phyloP scores from a whole-genome alignment of 306 rosid genomes.

The Cucurbita pepo region DNA sequence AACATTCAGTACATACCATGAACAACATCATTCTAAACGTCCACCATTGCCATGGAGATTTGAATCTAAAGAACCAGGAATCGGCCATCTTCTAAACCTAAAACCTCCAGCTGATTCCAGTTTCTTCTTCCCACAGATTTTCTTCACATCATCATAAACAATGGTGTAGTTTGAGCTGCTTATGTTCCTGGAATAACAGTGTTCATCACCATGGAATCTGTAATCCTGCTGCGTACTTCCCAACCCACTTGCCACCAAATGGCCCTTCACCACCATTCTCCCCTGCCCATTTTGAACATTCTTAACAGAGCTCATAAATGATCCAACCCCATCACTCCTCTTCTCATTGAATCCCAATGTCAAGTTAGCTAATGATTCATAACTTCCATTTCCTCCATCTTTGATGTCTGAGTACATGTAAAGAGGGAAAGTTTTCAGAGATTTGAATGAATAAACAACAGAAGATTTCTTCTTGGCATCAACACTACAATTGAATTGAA shows the following conservation, averaged over 20 bases:
- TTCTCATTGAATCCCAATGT: conserved; percentile 45
- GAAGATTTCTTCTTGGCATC: conserved; percentile 17
- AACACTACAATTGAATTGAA: conserved; percentile 31
- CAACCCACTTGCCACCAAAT: conserved; percentile 38
- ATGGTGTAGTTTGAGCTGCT: conserved; percentile 69
- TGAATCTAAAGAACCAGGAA: conserved; percentile 11
- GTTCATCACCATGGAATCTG: conserved; percentile 18
- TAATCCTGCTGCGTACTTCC: conserved; percentile 66
- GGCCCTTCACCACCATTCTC: conserved; percentile 28
- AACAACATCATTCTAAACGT: background rate
- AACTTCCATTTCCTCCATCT: conserved; percentile 20
- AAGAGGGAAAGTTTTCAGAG: conserved; percentile 28
- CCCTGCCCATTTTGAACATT: conserved; percentile 65
- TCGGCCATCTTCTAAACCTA: conserved; percentile 13
- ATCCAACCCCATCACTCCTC: conserved; percentile 15
- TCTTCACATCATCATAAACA: conserved; percentile 37
- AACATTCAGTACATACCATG: conserved; percentile 2
- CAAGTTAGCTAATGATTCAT: conserved; percentile 20
- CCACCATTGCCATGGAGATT: background rate
- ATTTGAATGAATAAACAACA: conserved; percentile 11
- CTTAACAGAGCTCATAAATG: conserved; percentile 31
- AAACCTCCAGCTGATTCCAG: conserved; percentile 1
- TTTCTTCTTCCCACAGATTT: conserved; percentile 23
- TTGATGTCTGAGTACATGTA: conserved; percentile 19
- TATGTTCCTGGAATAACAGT: conserved; percentile 55